Conservation (phyloP, 345 rosid species). For the Rhizophora apiculata region DNA sequence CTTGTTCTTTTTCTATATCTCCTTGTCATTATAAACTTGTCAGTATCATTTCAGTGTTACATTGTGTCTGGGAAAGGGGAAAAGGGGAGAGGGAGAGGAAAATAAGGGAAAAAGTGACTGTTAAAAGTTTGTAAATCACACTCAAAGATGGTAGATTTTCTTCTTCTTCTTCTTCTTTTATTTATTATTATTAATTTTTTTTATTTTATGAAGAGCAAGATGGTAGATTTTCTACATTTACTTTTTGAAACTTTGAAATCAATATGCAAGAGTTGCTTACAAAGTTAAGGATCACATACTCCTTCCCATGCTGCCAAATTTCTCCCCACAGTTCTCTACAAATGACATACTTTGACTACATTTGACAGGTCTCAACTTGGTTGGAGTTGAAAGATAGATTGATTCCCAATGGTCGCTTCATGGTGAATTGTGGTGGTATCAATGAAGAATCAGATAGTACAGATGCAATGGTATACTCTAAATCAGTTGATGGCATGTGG, state of each 20-base stretch:
- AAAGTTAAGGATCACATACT: neutral
- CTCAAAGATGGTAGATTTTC: too few relatives aligned
- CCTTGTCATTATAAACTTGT: too few relatives aligned
- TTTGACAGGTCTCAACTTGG: conserved; percentile 61
- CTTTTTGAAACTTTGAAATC: neutral
- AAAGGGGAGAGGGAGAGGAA: too few relatives aligned
- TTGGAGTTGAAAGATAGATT: conserved; percentile 50
- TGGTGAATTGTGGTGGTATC: conserved; percentile 84
- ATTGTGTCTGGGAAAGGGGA: too few relatives aligned
- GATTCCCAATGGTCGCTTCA: conserved; percentile 66
- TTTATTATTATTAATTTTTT: too few relatives aligned
- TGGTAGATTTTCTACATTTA: neutral
- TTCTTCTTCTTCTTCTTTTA: too few relatives aligned
- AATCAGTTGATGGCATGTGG: conserved; percentile 39
- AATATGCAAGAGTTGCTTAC: neutral
- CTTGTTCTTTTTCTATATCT: too few relatives aligned
- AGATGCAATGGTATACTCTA: conserved; percentile 18
- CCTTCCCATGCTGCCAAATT: neutral
- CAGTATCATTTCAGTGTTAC: too few relatives aligned
- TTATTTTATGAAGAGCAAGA: too few relatives aligned
- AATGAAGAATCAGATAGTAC: conserved; percentile 22
- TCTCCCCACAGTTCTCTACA: neutral
- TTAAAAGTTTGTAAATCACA: too few relatives aligned
- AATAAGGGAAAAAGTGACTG: too few relatives aligned
- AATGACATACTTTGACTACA: neutral